Percentiles rank a stretch among this genome's conserved stretches.
phyloP scores from a whole-genome alignment of 805 yeast genomes.

The Pichia kluyveri region DNA sequence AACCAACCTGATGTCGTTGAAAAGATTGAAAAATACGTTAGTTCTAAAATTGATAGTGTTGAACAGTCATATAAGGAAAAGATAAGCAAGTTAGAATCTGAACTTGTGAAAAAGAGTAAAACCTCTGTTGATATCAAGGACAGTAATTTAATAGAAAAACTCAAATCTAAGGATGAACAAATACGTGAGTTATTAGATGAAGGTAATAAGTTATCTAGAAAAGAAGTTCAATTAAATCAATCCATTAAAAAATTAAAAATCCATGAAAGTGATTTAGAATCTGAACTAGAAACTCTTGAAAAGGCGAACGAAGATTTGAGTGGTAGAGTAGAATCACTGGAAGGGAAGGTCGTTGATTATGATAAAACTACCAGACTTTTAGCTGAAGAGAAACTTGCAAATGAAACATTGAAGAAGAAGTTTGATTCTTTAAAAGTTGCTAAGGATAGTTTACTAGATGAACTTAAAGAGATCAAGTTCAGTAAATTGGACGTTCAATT shows the following conservation, averaged over 20 bases:
- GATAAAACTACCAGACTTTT: background rate
- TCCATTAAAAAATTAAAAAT: conserved; percentile 54
- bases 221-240: conserved; percentile 61
- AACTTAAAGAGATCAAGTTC: conserved; percentile 25
- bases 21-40: background rate
- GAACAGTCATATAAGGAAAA: background rate
- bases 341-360: background rate
- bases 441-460: conserved; percentile 18
- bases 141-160: conserved; percentile 15
- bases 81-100: background rate
- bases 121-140: background rate
- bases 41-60: background rate
- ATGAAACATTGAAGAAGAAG: conserved; percentile 17
- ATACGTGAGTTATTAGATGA: conserved; percentile 63
- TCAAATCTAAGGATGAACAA: conserved; percentile 45
- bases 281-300: conserved; percentile 24
- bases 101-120: background rate
- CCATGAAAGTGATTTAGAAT: conserved; percentile 31
- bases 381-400: conserved; percentile 26
- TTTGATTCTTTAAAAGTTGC: conserved; percentile 18
- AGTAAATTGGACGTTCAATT: conserved; percentile 27
- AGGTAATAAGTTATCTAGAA: conserved; percentile 62
- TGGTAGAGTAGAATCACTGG: conserved; percentile 1
- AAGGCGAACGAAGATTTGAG: conserved; percentile 18
- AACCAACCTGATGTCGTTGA: background rate